These are phyloP conservation scores for Colletotrichum liaoningense DNA, from an alignment of 2,329 filamentous ascomycete species.

Conservation along the genomic window DNA sequence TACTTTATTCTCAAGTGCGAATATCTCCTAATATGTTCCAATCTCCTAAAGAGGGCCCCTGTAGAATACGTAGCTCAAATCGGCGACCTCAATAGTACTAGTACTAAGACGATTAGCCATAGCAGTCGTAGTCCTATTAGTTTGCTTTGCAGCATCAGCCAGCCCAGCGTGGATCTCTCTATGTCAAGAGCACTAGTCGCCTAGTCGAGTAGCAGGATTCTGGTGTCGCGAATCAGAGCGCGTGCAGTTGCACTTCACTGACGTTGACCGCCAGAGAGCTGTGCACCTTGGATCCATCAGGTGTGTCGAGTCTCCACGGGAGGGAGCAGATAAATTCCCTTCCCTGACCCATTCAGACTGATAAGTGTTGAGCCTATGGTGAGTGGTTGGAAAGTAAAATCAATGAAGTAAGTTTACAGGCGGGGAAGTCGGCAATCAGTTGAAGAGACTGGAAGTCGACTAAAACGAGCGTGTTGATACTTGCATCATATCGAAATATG, in stretches of 20 bases:
- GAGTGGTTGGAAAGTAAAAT: too few species aligned
- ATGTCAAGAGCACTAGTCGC: constrained; percentile 75
- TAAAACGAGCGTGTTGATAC: too few species aligned
- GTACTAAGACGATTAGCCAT: constrained; percentile 35
- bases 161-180: constrained; percentile 72
- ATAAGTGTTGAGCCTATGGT: too few species aligned
- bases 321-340: constrained; percentile 64
- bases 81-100: too few species aligned
- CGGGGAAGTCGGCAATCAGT: too few species aligned
- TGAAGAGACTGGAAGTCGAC: too few species aligned
- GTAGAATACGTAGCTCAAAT: constrained; percentile 22
- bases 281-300: constrained; percentile 58
- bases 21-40: background rate
- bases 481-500: too few species aligned
- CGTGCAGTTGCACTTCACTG: constrained; percentile 78
- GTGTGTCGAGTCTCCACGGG: constrained; percentile 67
- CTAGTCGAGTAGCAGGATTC: constrained; percentile 77
- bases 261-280: constrained; percentile 73
- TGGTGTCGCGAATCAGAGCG: constrained; percentile 72
- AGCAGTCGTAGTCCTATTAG: constrained; percentile 16
- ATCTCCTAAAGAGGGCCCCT: background rate
- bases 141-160: constrained; percentile 42
- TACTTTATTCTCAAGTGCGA: background rate
- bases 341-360: too few species aligned
- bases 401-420: rapidly evolving